Conservation (phyloP, 1,139 yeast species). For the Sugiyamaella japonica region DNA sequence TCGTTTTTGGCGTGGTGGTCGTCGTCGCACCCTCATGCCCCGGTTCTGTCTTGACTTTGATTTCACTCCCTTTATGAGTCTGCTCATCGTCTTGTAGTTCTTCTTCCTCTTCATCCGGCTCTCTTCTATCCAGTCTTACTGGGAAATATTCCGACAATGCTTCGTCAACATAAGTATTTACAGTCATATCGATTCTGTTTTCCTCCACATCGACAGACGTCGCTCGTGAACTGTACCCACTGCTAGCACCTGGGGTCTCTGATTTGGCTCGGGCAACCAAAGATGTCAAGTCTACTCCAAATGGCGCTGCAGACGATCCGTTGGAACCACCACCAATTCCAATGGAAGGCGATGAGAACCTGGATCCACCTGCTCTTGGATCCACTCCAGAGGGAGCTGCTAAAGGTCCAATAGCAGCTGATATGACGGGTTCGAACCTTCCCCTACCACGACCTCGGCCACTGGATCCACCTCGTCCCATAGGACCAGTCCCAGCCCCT, state of each 20-base stretch:
- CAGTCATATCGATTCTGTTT: constrained; percentile 33
- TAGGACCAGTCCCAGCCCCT: constrained; percentile 26
- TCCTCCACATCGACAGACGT: constrained; percentile 27
- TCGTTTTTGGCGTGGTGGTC: neutral
- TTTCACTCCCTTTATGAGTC: constrained; percentile 28
- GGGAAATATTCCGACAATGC: constrained; percentile 36
- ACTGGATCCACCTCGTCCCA: constrained; percentile 25
- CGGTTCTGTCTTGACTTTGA: constrained; percentile 28
- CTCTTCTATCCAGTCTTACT: constrained; percentile 32
- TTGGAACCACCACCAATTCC: constrained; percentile 9
- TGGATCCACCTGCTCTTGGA: constrained; percentile 15
- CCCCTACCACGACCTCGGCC: constrained; percentile 22
- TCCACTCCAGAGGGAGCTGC: constrained; percentile 34
- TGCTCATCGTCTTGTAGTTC: constrained; percentile 42
- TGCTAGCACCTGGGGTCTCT: constrained; percentile 28
- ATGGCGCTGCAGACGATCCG: constrained; percentile 11
- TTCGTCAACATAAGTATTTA: constrained; percentile 25
- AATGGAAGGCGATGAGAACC: constrained; percentile 20
- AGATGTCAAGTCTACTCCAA: constrained; percentile 15
- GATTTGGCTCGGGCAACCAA: constrained; percentile 26
- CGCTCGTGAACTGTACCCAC: constrained; percentile 16
- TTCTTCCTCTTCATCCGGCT: constrained; percentile 38
- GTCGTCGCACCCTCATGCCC: constrained; percentile 3
- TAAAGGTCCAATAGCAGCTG: constrained; percentile 40
- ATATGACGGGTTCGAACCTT: constrained; percentile 35